A percentile compares a stretch with the other conserved stretches of the same genome.
Conservation (phyloP, 768 basidiomycete species). For the Mrakia frigida region DNA sequence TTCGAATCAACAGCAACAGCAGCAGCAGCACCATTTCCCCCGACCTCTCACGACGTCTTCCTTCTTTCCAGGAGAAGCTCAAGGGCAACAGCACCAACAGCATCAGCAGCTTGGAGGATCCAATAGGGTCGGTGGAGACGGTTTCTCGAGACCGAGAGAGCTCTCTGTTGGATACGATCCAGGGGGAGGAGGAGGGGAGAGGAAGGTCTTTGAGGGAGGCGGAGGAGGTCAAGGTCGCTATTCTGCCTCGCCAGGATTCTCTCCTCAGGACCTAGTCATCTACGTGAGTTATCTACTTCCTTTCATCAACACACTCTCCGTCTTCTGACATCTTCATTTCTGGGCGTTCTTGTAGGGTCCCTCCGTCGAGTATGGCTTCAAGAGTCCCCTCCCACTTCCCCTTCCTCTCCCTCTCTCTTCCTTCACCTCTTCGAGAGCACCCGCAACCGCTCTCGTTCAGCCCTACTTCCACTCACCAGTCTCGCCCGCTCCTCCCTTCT, state of each 20-base stretch:
- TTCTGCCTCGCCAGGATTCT: background rate
- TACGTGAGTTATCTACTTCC: background rate
- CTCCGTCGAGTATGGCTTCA: background rate
- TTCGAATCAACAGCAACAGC: background rate
- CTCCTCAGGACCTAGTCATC: background rate
- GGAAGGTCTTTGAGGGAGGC: background rate
- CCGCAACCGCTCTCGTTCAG: background rate
- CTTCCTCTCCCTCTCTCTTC: constrained; percentile 11
- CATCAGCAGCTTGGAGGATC: background rate
- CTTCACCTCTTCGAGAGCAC: background rate
- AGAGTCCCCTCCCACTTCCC: background rate
- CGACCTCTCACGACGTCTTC: background rate
- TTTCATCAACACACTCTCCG: background rate
- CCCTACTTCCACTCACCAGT: constrained; percentile 12
- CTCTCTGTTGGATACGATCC: constrained; percentile 2
- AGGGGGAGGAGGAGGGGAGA: constrained; percentile 7
- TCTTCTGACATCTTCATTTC: background rate
- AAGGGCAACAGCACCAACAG: background rate
- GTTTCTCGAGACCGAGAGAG: constrained; percentile 4
- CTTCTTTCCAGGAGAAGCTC: background rate
- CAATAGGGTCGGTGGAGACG: background rate
- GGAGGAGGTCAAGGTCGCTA: background rate
- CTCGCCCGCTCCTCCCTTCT: constrained; percentile 4
- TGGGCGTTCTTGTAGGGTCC: background rate
- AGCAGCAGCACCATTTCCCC: background rate